These are phyloP conservation scores for Neonectria hederae DNA, from an alignment of 2,329 filamentous ascomycete species.

Conservation along the genomic window DNA sequence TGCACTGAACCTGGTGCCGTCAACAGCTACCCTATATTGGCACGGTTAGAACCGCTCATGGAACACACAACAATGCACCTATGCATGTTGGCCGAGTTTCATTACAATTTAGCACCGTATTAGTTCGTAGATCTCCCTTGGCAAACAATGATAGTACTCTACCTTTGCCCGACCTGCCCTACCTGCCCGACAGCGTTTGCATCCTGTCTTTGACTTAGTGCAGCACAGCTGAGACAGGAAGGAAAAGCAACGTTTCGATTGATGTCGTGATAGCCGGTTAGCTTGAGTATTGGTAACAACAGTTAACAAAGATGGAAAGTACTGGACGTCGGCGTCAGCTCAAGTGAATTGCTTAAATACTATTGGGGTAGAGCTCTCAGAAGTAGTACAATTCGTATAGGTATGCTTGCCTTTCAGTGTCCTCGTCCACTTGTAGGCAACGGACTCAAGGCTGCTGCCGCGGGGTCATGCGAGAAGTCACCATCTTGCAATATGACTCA, in stretches of 20 bases:
- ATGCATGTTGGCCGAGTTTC: conserved; percentile 35
- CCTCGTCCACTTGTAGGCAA: no score
- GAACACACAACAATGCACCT: conserved; percentile 4
- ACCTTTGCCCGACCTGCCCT: conserved; percentile 43
- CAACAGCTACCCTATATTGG: conserved; percentile 30
- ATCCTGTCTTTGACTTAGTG: conserved; percentile 47
- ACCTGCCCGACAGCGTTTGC: conserved; percentile 38
- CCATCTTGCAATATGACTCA: no score
- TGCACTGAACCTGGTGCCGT: conserved; percentile 32
- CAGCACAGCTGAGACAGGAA: no score
- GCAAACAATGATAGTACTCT: not conserved
- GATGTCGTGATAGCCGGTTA: not conserved
- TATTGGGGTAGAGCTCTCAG: no score
- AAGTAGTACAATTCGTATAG: no score
- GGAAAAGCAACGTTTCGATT: not conserved
- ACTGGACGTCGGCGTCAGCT: no score
- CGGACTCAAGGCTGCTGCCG: not conserved
- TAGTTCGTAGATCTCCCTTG: not conserved
- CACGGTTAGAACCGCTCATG: not conserved
- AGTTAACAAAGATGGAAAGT: no score
- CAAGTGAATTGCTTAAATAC: no score
- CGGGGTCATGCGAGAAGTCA: no score
- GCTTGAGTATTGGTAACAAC: no score
- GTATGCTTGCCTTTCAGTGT: not conserved
- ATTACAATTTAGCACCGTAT: conserved; percentile 27